Percentiles rank a stretch among this genome's conserved stretches.
Evolutionary conservation across 2,329 filamentous ascomycete genomes (phyloP).

Genomic region (Arthrobotrys sinensis): DNA sequence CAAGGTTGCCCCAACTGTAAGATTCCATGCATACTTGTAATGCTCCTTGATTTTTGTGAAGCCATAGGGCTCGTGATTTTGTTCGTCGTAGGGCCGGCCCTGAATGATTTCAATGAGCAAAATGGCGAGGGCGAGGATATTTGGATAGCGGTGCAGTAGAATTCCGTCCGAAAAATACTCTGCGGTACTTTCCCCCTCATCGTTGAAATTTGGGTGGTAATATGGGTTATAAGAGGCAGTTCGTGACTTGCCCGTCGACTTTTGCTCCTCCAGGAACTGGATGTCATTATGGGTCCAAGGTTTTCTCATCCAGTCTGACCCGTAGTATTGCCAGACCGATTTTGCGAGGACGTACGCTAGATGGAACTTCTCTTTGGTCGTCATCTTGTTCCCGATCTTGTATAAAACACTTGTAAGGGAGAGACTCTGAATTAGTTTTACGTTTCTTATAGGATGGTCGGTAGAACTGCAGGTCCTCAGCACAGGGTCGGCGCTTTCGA

Average conservation of each 20-base stretch:
- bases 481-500: constrained; percentile 38
- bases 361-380: constrained; percentile 46
- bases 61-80: constrained; percentile 22
- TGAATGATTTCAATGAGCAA: constrained; percentile 50
- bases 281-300: constrained; percentile 56
- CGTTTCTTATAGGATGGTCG: background rate
- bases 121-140: constrained; percentile 42
- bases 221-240: constrained; percentile 42
- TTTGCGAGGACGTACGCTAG: constrained; percentile 46
- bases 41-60: constrained; percentile 31
- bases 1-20: constrained; percentile 14
- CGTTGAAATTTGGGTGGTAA: constrained; percentile 39
- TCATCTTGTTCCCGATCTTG: constrained; percentile 36
- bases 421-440: constrained; percentile 22
- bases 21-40: constrained; percentile 45
- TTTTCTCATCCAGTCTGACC: constrained; percentile 56
- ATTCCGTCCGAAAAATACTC: constrained; percentile 46
- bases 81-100: constrained; percentile 28
- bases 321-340: constrained; percentile 58
- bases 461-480: constrained; percentile 6
- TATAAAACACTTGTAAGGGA: constrained; percentile 38
- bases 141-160: constrained; percentile 46
- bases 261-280: constrained; percentile 51
- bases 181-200: background rate
- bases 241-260: background rate